A percentile compares a stretch with the other conserved stretches of the same genome.
Evolutionary conservation across 2,329 filamentous ascomycete genomes (phyloP).

Genomic region (Penicillium hesseltinei): DNA sequence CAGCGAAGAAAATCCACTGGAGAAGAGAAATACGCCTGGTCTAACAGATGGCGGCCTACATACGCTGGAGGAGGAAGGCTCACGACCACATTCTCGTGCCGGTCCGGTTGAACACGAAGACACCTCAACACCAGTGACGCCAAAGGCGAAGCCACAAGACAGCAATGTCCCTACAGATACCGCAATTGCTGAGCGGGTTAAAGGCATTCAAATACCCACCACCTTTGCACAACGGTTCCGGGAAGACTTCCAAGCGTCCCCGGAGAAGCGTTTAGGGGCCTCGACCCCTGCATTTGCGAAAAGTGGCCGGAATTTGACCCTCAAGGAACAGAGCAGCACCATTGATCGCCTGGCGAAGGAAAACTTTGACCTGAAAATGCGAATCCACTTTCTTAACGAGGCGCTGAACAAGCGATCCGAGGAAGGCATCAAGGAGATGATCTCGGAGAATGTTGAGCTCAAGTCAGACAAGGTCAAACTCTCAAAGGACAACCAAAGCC

Average conservation of each 20-base stretch:
- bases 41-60: slow-evolving; percentile 51
- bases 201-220: slow-evolving; percentile 86
- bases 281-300: slow-evolving; percentile 53
- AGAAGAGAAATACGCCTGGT: slow-evolving; percentile 42
- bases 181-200: slow-evolving; percentile 80
- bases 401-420: slow-evolving; percentile 90
- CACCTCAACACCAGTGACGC: slow-evolving; percentile 65
- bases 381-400: slow-evolving; percentile 95
- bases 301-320: slow-evolving; percentile 70
- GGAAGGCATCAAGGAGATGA: slow-evolving; percentile 96
- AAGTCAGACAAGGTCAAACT: slow-evolving; percentile 85
- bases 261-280: slow-evolving; percentile 57
- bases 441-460: slow-evolving; percentile 93
- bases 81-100: slow-evolving; percentile 33
- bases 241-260: slow-evolving; percentile 62
- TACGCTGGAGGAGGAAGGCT: slow-evolving; percentile 57
- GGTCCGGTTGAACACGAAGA: slow-evolving; percentile 43
- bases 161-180: slow-evolving; percentile 76
- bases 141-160: slow-evolving; percentile 59
- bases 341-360: slow-evolving; percentile 96
- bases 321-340: slow-evolving; percentile 96
- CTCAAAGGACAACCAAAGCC: slow-evolving; percentile 83
- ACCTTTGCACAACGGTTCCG: slow-evolving; percentile 84
- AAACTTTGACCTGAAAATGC: slow-evolving; percentile 95
- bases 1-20: slow-evolving; percentile 49